A percentile compares a stretch with the other conserved stretches of the same genome.
Evolutionary conservation across 768 basidiomycete genomes (phyloP).

Genomic region (Chalciporus pseudorubinellus): DNA sequence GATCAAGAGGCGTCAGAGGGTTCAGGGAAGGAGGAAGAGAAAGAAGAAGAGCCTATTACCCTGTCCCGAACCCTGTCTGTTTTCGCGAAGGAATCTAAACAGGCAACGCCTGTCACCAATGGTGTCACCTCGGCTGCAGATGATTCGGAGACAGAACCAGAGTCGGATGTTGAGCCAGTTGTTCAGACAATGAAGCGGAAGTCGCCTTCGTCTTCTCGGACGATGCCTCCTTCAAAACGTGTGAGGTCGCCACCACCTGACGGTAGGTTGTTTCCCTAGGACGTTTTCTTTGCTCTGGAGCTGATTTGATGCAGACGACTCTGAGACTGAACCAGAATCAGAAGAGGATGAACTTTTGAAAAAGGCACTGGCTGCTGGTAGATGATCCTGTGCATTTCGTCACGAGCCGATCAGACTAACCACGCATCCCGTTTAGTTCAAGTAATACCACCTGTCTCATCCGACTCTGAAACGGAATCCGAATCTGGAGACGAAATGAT

Average conservation of each 20-base stretch:
- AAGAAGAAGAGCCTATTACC: conserved; percentile 21
- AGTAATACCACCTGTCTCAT: conserved; percentile 3
- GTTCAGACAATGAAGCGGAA: conserved; percentile 22
- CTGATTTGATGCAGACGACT: conserved; percentile 29
- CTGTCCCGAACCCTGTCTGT: conserved; percentile 24
- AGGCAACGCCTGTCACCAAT: not conserved
- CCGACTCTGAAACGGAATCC: conserved; percentile 44
- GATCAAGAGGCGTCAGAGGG: conserved; percentile 21
- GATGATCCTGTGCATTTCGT: conserved; percentile 15
- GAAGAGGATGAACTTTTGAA: conserved; percentile 24
- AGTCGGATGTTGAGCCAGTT: conserved; percentile 23
- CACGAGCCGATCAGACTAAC: not conserved
- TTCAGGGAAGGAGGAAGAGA: not conserved
- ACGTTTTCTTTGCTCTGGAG: not conserved
- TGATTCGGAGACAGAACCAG: conserved; percentile 36
- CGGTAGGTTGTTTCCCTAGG: conserved; percentile 13
- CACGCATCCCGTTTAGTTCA: not conserved
- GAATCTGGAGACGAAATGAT: conserved; percentile 36
- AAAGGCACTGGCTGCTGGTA: conserved; percentile 10
- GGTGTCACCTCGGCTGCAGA: not conserved
- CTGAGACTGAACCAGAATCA: conserved; percentile 49
- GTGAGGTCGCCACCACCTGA: conserved; percentile 8
- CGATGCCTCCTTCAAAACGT: conserved; percentile 17
- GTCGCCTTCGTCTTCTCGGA: conserved; percentile 15
- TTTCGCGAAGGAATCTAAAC: conserved; percentile 8